Base-by-base conservation (phyloP, 2,329 filamentous ascomycete genomes). In the Arthrobotrys iridis region DNA sequence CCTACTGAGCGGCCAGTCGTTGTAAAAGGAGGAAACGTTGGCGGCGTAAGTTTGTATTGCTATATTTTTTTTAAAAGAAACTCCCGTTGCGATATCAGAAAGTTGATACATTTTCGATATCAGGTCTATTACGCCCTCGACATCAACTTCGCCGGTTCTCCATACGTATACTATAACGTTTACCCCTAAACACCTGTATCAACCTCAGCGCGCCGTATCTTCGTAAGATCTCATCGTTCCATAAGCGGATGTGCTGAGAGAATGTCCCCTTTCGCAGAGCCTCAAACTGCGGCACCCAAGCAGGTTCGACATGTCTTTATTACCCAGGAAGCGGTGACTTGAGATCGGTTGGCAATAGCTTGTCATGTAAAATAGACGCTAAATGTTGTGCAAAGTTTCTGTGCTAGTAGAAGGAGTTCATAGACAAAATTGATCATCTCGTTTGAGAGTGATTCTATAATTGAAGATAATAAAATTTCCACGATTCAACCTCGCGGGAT, bases 201-300 rank as follows among this genome's bases (percentile, higher is more conserved):
- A 30, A 18, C 40, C 37, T 45, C 15, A 60, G 4, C 13, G 24
- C 35, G 7, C 57, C 57, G 15, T 45, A 24, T 11, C 40, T 60
- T 43, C 40, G 40, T 45, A 60, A 37, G 6, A 45, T 60, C 13
- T 60, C 57, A 4, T 60, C 57, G 20, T 60, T 60, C n/a, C n/a
- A n/a, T n/a, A n/a, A n/a, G n/a, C n/a, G n/a, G n/a, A n/a, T n/a
- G n/a, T n/a, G n/a, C n/a, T n/a, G n/a, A n/a, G n/a, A n/a, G n/a
- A n/a, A n/a, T n/a, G n/a, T n/a, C n/a, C n/a, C n/a, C 35, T 40
- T 40, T 13, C 13, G n/a, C n/a, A 40, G 35, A 11, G 35, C 35
- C n/a, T 40, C 35, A 40, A 40, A 40, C 35, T 24, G 41, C 26
- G 20, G 8, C 18, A 46, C 2, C 37, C 13, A 26, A 15, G n/a